Conservation (phyloP, 2,329 filamentous ascomycete genomes). For the Aspergillus uvarum region DNA sequence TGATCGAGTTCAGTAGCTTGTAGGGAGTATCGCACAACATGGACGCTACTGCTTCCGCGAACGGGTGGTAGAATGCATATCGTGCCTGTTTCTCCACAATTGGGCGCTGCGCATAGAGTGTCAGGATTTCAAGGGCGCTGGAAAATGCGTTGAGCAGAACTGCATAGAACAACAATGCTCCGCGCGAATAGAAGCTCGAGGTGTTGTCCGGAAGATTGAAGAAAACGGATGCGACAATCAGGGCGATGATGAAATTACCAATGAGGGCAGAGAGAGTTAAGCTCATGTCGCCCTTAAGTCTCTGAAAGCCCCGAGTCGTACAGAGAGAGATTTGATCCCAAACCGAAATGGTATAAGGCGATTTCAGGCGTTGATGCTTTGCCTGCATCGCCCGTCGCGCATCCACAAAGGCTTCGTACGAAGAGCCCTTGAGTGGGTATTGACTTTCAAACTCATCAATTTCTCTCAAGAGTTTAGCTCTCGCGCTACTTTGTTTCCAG, state of each 20-base stretch:
- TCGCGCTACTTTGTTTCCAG: slow-evolving; percentile 54
- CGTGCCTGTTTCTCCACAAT: slow-evolving; percentile 19
- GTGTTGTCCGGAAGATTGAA: slow-evolving; percentile 69
- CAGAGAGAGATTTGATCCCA: slow-evolving; percentile 72
- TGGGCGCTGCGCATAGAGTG: slow-evolving; percentile 17
- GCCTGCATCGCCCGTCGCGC: slow-evolving; percentile 39
- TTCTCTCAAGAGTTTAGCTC: slow-evolving; percentile 34
- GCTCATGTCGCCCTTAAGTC: slow-evolving; percentile 70
- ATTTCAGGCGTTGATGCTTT: slow-evolving; percentile 57
- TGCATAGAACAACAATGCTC: slow-evolving; percentile 78
- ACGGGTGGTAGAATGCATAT: slow-evolving; percentile 21
- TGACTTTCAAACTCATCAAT: slow-evolving; percentile 39
- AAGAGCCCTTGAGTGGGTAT: slow-evolving; percentile 30
- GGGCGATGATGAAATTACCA: slow-evolving; percentile 69
- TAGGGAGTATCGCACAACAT: slow-evolving; percentile 57
- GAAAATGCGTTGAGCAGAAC: slow-evolving; percentile 79
- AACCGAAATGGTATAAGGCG: slow-evolving; percentile 78
- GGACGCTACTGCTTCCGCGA: slow-evolving; percentile 2
- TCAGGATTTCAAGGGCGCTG: slow-evolving; percentile 62
- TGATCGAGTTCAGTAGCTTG: slow-evolving; percentile 69
- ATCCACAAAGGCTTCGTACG: slow-evolving; percentile 37
- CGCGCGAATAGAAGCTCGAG: slow-evolving; percentile 70
- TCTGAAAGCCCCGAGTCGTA: slow-evolving; percentile 72
- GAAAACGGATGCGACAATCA: slow-evolving; percentile 77
- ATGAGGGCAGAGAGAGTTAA: slow-evolving; percentile 62